Conservation (phyloP, 2,329 filamentous ascomycete genomes). For the Pseudogymnoascus sp. region DNA sequence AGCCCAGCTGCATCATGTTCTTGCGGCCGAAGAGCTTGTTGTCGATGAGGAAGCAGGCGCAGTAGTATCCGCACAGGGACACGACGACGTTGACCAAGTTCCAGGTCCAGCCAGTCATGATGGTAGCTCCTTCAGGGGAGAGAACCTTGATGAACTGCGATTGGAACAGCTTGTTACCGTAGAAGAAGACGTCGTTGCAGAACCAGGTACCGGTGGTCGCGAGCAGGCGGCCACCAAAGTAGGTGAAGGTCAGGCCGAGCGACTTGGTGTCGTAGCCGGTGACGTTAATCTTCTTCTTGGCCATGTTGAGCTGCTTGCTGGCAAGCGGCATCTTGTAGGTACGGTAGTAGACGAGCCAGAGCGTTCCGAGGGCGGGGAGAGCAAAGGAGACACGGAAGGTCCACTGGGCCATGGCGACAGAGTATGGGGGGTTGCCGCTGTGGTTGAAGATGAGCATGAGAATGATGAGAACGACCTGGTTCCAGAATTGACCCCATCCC, state of each 20-base stretch:
- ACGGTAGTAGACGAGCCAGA: conserved; percentile 95
- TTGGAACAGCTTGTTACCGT: conserved; percentile 98
- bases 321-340: conserved; percentile 89
- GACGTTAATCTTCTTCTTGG: conserved; percentile 79
- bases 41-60: conserved; percentile 81
- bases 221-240: conserved; percentile 79
- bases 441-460: conserved; percentile 83
- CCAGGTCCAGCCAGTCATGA: conserved; percentile 86
- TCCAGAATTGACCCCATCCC: conserved; percentile 93
- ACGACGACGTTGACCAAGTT: conserved; percentile 87
- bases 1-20: conserved; percentile 92
- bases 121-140: conserved; percentile 50
- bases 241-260: conserved; percentile 64
- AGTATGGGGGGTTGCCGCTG: conserved; percentile 58
- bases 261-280: conserved; percentile 90
- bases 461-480: conserved; percentile 83
- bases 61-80: conserved; percentile 80
- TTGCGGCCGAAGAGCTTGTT: conserved; percentile 96
- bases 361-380: conserved; percentile 78
- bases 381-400: conserved; percentile 89
- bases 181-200: conserved; percentile 97
- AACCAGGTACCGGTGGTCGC: conserved; percentile 89
- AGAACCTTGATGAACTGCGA: conserved; percentile 80
- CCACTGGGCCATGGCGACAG: conserved; percentile 67
- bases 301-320: conserved; percentile 70